A percentile compares a stretch with the other conserved stretches of the same genome.
Evolutionary conservation across 495 filamentous ascomycete species (phyloP).

Genomic region (Tuber calosporum): DNA sequence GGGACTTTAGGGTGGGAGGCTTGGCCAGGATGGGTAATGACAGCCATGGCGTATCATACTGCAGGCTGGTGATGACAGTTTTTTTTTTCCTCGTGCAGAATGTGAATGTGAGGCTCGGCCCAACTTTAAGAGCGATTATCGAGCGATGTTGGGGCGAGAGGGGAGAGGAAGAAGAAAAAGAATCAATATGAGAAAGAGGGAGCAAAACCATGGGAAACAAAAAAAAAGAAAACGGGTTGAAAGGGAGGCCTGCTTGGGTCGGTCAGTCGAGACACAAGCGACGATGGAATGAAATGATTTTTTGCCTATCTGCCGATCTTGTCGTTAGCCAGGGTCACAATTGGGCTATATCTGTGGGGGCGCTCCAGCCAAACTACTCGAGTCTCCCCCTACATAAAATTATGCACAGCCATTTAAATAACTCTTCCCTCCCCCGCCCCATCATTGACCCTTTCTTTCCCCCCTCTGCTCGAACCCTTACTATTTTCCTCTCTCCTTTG

Average conservation of each 20-base stretch:
- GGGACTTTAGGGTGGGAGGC: neutral
- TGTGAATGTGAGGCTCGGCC: neutral
- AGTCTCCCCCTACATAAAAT: neutral
- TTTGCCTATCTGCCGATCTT: neutral
- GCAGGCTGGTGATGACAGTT: neutral
- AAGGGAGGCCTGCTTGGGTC: neutral
- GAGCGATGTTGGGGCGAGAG: neutral
- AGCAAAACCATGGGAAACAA: neutral
- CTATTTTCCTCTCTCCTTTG: neutral
- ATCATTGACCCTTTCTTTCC: neutral
- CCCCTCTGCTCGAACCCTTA: neutral
- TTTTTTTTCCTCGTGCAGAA: neutral
- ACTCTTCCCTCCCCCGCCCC: neutral
- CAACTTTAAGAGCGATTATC: neutral
- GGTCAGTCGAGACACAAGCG: neutral
- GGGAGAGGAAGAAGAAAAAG: neutral
- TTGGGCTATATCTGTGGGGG: neutral
- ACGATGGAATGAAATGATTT: neutral
- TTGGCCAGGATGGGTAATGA: neutral
- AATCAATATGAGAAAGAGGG: neutral
- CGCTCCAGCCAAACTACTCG: constrained; percentile 2
- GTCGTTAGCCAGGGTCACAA: neutral
- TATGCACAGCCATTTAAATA: neutral
- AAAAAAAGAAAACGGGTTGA: neutral
- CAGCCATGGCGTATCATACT: constrained; percentile 1